These are phyloP conservation scores for Ocimum tenuiflorum DNA, from an alignment of 257 asterid species.

Conservation along the genomic window DNA sequence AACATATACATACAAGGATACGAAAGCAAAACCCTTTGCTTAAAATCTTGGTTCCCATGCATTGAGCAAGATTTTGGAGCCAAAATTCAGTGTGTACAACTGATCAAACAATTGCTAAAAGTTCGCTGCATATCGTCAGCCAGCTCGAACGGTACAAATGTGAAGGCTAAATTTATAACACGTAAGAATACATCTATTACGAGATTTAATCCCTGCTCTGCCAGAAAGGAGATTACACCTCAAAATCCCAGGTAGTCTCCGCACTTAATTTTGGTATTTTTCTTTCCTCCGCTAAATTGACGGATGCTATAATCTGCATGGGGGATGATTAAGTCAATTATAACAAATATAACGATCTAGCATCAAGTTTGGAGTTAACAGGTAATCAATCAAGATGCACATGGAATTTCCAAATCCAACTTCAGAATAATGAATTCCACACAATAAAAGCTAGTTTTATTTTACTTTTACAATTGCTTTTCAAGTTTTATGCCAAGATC, in stretches of 20 bases:
- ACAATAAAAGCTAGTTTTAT: background rate
- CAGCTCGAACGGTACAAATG: constrained; percentile 6
- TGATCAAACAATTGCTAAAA: constrained; percentile 14
- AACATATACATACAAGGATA: too few relatives aligned
- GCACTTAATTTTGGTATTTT: constrained; percentile 66
- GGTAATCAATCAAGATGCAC: background rate
- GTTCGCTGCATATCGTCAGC: constrained; percentile 18
- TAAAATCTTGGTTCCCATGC: too few relatives aligned
- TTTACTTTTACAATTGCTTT: background rate
- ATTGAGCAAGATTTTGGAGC: too few relatives aligned
- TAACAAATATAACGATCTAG: background rate
- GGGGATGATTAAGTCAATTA: background rate
- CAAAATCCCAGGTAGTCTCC: constrained; percentile 75
- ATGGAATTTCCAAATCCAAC: background rate
- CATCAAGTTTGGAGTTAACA: background rate
- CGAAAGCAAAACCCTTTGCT: too few relatives aligned
- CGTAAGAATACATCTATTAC: background rate
- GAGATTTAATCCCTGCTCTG: too few relatives aligned
- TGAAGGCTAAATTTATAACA: background rate
- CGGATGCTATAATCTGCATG: constrained; percentile 62
- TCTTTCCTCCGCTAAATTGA: constrained; percentile 62
- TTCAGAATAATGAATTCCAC: background rate
- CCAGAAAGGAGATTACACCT: constrained; percentile 48
- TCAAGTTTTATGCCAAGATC: background rate
- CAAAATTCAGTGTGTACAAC: constrained; percentile 1